Percentiles rank a stretch among this genome's conserved stretches.
These are phyloP conservation scores for Fusarium nodosum DNA, from an alignment of 2,329 filamentous ascomycete genomes.

Conservation along the genomic window DNA sequence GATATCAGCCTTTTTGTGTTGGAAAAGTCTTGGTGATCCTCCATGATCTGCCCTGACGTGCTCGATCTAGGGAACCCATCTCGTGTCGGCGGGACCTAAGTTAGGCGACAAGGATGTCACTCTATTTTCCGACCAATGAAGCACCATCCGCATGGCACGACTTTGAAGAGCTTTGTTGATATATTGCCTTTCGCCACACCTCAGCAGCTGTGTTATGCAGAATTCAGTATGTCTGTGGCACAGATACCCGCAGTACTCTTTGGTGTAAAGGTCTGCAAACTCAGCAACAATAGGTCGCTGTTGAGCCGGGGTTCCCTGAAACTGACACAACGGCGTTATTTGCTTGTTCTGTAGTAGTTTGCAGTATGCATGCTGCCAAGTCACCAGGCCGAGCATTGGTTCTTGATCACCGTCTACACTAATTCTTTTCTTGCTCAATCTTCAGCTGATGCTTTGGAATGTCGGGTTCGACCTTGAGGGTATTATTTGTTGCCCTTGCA, in stretches of 20 bases:
- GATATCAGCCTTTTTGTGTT: neutral
- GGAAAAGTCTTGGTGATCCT: conserved; percentile 23
- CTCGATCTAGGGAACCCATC: conserved; percentile 13
- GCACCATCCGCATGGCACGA: conserved; percentile 8
- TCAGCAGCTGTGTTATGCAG: conserved; percentile 1
- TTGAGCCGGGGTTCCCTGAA: conserved; percentile 41
- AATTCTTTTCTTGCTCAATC: conserved; percentile 10
- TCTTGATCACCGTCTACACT: conserved; percentile 5
- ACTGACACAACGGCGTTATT: conserved; percentile 42
- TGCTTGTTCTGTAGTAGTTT: conserved; percentile 5
- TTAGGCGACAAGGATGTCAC: conserved; percentile 14
- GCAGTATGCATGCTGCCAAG: conserved; percentile 27
- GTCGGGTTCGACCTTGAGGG: neutral
- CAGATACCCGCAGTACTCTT: neutral
- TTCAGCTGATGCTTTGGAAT: conserved; percentile 20
- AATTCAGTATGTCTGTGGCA: neutral
- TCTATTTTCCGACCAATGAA: conserved; percentile 26
- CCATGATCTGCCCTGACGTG: conserved; percentile 21
- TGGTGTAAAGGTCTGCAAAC: conserved; percentile 2
- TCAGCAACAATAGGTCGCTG: conserved; percentile 20
- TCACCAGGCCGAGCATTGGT: conserved; percentile 15
- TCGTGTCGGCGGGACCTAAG: conserved; percentile 11
- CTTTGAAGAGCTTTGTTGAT: conserved; percentile 11
- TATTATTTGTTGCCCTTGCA: conserved; percentile 26
- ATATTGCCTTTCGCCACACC: conserved; percentile 8